A percentile compares a stretch with the other conserved stretches of the same genome.
Evolutionary conservation across 2,329 filamentous ascomycete genomes (phyloP).

Genomic region (Colletotrichum falcatum): DNA sequence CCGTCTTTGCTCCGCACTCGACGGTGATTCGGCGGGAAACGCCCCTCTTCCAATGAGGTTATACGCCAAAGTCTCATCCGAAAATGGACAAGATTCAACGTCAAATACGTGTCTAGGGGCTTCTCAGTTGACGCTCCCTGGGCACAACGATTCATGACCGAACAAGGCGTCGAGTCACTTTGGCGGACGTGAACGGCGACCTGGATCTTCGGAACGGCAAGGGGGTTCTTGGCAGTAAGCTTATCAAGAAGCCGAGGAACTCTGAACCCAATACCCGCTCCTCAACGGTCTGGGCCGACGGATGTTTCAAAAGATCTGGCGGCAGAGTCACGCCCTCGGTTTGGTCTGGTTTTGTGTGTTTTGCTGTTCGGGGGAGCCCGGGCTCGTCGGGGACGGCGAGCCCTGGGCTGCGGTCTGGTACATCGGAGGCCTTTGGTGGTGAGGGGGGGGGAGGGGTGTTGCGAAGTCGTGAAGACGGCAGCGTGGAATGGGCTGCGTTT

Average conservation of each 20-base stretch:
- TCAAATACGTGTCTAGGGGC: not conserved
- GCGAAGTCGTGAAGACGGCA: not conserved
- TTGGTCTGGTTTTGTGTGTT: not conserved
- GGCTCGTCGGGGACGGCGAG: not conserved
- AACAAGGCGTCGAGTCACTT: not conserved
- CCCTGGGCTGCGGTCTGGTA: no score
- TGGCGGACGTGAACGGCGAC: not conserved
- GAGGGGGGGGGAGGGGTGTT: not conserved
- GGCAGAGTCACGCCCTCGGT: not conserved
- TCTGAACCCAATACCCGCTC: not conserved
- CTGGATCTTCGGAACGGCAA: not conserved
- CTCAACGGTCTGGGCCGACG: not conserved
- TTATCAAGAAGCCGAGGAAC: slow-evolving; percentile 8
- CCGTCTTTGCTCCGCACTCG: not conserved
- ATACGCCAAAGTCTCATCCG: not conserved
- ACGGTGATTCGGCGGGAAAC: not conserved
- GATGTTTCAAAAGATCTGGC: not conserved
- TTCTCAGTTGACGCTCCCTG: not conserved
- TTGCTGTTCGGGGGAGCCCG: not conserved
- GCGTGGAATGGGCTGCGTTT: not conserved
- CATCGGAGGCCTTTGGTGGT: no score
- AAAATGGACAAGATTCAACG: not conserved
- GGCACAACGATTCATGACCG: not conserved
- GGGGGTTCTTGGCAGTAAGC: slow-evolving; percentile 6
- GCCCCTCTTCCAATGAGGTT: not conserved